These are phyloP conservation scores for Cyberlindnera saturnus DNA, from an alignment of 805 yeast species.

Conservation along the genomic window DNA sequence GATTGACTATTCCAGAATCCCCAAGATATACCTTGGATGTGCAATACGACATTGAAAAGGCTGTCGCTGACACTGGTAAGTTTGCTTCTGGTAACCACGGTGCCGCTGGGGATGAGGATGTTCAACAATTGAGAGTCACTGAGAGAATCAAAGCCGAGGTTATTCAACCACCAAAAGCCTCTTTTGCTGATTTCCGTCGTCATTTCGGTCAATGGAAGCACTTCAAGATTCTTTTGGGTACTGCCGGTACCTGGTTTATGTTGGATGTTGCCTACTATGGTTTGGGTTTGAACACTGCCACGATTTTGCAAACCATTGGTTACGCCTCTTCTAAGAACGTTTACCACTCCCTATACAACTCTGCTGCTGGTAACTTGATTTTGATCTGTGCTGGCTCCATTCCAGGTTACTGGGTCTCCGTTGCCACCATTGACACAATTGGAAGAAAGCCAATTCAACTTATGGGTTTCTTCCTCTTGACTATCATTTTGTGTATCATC, in stretches of 20 bases:
- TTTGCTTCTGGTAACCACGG: slow-evolving; percentile 46
- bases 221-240: slow-evolving; percentile 76
- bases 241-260: slow-evolving; percentile 89
- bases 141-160: slow-evolving; percentile 50
- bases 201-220: slow-evolving; percentile 85
- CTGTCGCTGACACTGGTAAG: slow-evolving; percentile 49
- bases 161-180: slow-evolving; percentile 70
- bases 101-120: slow-evolving; percentile 39
- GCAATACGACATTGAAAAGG: slow-evolving; percentile 48
- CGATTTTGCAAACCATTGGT: slow-evolving; percentile 78
- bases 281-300: slow-evolving; percentile 75
- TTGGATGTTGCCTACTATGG: slow-evolving; percentile 91
- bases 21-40: slow-evolving; percentile 88
- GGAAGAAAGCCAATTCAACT: slow-evolving; percentile 86
- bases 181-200: slow-evolving; percentile 58
- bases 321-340: slow-evolving; percentile 68
- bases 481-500: slow-evolving; percentile 67
- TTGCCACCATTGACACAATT: slow-evolving; percentile 69
- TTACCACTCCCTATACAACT: slow-evolving; percentile 63
- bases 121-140: slow-evolving; percentile 39
- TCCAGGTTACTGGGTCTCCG: slow-evolving; percentile 89
- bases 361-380: slow-evolving; percentile 89
- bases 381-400: slow-evolving; percentile 91
- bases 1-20: slow-evolving; percentile 92
- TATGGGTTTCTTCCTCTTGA: slow-evolving; percentile 66